These are phyloP conservation scores for Penicillium oxalicum DNA, from an alignment of 2,329 filamentous ascomycete genomes.

Conservation along the genomic window DNA sequence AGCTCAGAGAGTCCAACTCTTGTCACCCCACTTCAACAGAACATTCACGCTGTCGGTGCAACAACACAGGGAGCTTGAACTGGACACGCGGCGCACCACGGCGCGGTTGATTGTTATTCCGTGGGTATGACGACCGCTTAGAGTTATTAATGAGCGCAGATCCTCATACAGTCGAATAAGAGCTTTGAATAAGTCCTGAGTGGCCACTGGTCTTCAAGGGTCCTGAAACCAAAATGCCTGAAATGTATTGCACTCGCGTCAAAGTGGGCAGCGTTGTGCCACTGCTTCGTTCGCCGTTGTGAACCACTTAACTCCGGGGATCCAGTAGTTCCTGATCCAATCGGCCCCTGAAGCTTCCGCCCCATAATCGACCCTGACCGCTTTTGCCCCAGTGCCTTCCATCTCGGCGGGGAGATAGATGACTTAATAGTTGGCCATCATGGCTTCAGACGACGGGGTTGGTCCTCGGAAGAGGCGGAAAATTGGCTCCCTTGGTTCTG, in stretches of 20 bases:
- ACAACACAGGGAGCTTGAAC: conserved; percentile 22
- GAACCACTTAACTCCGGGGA: conserved; percentile 2
- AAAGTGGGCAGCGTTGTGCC: background rate
- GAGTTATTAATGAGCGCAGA: background rate
- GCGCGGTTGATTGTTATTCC: conserved; percentile 32
- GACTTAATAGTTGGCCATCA: conserved; percentile 22
- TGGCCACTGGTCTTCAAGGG: too few species aligned
- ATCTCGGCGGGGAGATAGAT: conserved; percentile 18
- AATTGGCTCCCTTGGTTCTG: conserved; percentile 37
- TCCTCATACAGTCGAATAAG: too few species aligned
- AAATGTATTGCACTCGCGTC: background rate
- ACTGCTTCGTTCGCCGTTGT: conserved; percentile 3
- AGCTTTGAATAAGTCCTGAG: too few species aligned
- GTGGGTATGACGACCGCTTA: conserved; percentile 2
- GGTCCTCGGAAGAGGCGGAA: conserved; percentile 44
- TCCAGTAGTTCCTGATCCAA: conserved; percentile 10
- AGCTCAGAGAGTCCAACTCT: conserved; percentile 10
- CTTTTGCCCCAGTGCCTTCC: conserved; percentile 14
- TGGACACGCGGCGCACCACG: conserved; percentile 21
- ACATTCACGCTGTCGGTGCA: conserved; percentile 14
- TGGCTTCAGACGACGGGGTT: conserved; percentile 40
- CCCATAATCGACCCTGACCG: conserved; percentile 14
- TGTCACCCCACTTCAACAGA: conserved; percentile 23
- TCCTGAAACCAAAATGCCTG: too few species aligned
- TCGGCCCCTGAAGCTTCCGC: conserved; percentile 21